Evolutionary conservation across 768 basidiomycete species (phyloP).

Genomic region (Dacryopinax primogenitus): DNA sequence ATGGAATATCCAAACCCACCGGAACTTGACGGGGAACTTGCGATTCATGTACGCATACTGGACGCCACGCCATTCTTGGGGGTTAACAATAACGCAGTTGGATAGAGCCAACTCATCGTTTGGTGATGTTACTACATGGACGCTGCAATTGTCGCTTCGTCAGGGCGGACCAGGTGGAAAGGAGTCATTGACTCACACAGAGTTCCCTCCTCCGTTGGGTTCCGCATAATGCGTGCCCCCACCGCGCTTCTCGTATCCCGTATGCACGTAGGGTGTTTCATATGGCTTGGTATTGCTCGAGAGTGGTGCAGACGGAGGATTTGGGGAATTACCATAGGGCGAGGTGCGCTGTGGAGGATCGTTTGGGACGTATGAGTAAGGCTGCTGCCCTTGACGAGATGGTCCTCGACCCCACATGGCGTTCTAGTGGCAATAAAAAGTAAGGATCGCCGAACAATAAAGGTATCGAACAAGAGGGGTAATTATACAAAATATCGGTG

Average conservation of each 20-base stretch:
- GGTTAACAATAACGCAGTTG: constrained; percentile 71
- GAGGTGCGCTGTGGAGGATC: neutral
- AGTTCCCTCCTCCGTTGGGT: too few species aligned
- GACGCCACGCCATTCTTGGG: constrained; percentile 57
- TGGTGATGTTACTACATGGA: constrained; percentile 44
- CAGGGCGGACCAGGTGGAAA: too few species aligned
- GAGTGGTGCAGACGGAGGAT: neutral
- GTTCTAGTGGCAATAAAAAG: neutral
- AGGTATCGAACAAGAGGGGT: constrained; percentile 7
- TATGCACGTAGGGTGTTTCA: neutral
- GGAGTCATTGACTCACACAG: too few species aligned
- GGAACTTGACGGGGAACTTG: constrained; percentile 54
- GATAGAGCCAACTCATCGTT: constrained; percentile 57
- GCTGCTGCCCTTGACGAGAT: neutral
- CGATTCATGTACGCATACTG: constrained; percentile 68
- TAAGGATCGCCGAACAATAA: neutral
- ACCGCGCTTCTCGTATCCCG: neutral
- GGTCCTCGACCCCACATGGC: neutral
- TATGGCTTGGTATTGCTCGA: neutral
- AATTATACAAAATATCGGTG: neutral
- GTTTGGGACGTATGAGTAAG: neutral
- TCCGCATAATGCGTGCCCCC: neutral
- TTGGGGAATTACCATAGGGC: neutral
- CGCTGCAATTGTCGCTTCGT: too few species aligned
- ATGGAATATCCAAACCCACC: constrained; percentile 34